Percentiles rank a stretch among this genome's conserved stretches.
These are phyloP conservation scores for Amoeboaphelidium protococcarum DNA, from an alignment of 371 early-diverging fungal species.

Conservation along the genomic window DNA sequence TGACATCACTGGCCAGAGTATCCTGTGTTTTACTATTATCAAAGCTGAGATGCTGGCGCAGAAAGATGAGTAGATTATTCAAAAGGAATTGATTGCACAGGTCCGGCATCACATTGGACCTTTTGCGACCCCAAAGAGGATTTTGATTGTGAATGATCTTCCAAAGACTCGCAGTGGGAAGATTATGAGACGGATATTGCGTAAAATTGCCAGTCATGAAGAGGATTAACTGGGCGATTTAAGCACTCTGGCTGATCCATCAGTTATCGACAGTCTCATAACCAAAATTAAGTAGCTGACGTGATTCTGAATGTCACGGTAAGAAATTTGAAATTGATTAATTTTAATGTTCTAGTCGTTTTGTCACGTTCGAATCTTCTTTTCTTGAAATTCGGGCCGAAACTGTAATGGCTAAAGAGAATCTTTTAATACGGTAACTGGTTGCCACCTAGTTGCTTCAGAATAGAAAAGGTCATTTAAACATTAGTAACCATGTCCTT, in stretches of 20 bases:
- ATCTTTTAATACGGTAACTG: no score
- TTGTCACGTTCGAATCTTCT: no score
- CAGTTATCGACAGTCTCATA: conserved; percentile 22
- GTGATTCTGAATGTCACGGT: no score
- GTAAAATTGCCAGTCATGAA: conserved; percentile 49
- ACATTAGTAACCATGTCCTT: no score
- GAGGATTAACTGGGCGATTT: conserved; percentile 54
- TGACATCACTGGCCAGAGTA: conserved; percentile 60
- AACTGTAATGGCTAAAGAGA: no score
- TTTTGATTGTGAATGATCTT: conserved; percentile 56
- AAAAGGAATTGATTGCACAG: conserved; percentile 33
- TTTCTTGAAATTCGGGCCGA: no score
- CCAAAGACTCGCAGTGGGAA: conserved; percentile 98
- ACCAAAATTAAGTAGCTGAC: no score
- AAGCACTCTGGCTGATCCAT: conserved; percentile 66
- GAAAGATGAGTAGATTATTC: conserved; percentile 9
- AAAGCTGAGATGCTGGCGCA: conserved; percentile 10
- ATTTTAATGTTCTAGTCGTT: no score
- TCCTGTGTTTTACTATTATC: conserved; percentile 25
- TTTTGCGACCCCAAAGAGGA: conserved; percentile 70
- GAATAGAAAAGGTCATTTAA: no score
- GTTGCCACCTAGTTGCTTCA: no score
- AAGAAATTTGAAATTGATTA: no score
- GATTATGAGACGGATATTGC: conserved; percentile 49
- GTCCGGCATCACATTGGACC: conserved; percentile 76